A percentile compares a stretch with the other conserved stretches of the same genome.
Conservation (phyloP, 371 early-diverging fungal species). For the Pancytospora philotis region DNA sequence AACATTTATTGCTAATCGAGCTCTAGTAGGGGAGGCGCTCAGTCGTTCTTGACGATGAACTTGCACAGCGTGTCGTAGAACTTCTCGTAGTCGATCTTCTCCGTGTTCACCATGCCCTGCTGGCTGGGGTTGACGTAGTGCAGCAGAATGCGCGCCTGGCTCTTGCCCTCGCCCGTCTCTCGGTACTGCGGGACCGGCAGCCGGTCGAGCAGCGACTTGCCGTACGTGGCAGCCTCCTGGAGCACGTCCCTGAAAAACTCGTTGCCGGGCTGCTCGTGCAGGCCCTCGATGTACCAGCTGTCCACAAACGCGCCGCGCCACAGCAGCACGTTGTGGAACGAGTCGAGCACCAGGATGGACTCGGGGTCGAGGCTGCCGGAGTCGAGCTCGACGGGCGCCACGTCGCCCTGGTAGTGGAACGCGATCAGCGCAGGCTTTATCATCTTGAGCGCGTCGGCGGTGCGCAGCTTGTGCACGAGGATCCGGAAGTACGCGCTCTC, state of each 20-base stretch:
- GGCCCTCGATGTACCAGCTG: constrained; percentile 77
- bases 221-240: constrained; percentile 72
- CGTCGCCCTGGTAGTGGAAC: constrained; percentile 74
- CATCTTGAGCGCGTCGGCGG: constrained; percentile 72
- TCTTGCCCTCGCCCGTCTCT: constrained; percentile 85
- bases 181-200: constrained; percentile 96
- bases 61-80: constrained; percentile 58
- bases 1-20: too few species aligned
- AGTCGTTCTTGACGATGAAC: constrained; percentile 47
- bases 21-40: too few species aligned
- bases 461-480: constrained; percentile 47
- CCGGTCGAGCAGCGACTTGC: constrained; percentile 75
- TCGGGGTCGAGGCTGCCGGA: constrained; percentile 88
- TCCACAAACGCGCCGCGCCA: constrained; percentile 82
- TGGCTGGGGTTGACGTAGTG: constrained; percentile 95
- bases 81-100: constrained; percentile 60
- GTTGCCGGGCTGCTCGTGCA: constrained; percentile 76
- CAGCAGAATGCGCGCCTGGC: constrained; percentile 94
- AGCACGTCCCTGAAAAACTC: constrained; percentile 76
- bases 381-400: constrained; percentile 86
- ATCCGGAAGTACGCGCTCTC: constrained; percentile 86
- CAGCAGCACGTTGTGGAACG: constrained; percentile 88
- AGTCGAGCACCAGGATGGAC: constrained; percentile 83
- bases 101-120: constrained; percentile 61
- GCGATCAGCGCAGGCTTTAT: constrained; percentile 91